Evolutionary conservation across 1,139 yeast genomes (phyloP).

Genomic region (Yamadazyma oceani): DNA sequence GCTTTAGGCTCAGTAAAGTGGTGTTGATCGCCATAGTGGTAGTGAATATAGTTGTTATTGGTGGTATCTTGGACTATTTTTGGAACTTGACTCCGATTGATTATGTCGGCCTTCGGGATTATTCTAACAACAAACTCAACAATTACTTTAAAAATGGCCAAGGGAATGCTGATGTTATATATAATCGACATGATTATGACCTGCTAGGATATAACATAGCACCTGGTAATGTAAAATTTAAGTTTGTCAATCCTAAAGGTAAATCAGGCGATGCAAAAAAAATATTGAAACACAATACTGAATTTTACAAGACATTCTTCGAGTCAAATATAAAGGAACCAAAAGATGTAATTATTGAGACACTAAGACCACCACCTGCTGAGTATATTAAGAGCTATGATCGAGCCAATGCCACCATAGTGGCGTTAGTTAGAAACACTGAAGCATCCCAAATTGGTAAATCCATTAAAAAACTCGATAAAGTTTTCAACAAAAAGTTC

Average conservation of each 20-base stretch:
- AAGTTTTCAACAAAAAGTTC: conserved; percentile 64
- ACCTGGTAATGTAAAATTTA: conserved; percentile 33
- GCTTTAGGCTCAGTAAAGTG: conserved; percentile 14
- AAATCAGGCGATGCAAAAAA: conserved; percentile 29
- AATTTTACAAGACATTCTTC: conserved; percentile 33
- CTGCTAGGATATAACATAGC: conserved; percentile 11
- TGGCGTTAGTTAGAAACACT: conserved; percentile 67
- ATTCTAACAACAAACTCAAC: neutral
- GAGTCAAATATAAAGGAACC: conserved; percentile 46
- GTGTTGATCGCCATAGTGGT: conserved; percentile 10
- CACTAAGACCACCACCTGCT: conserved; percentile 35
- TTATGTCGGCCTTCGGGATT: conserved; percentile 4
- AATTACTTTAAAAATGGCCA: conserved; percentile 1
- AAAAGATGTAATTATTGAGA: conserved; percentile 40
- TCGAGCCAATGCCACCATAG: conserved; percentile 69
- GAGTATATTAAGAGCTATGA: conserved; percentile 28
- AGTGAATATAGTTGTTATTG: conserved; percentile 12
- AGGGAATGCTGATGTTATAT: neutral
- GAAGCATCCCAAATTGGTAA: conserved; percentile 51
- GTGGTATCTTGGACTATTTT: conserved; percentile 10
- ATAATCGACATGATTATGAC: neutral
- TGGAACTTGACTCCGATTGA: conserved; percentile 10
- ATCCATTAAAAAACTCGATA: conserved; percentile 61
- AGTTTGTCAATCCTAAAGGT: conserved; percentile 30
- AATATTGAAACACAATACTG: conserved; percentile 33